These are phyloP conservation scores for Cordyceps fumosorosea DNA, from an alignment of 2,329 filamentous ascomycete genomes.

Conservation along the genomic window DNA sequence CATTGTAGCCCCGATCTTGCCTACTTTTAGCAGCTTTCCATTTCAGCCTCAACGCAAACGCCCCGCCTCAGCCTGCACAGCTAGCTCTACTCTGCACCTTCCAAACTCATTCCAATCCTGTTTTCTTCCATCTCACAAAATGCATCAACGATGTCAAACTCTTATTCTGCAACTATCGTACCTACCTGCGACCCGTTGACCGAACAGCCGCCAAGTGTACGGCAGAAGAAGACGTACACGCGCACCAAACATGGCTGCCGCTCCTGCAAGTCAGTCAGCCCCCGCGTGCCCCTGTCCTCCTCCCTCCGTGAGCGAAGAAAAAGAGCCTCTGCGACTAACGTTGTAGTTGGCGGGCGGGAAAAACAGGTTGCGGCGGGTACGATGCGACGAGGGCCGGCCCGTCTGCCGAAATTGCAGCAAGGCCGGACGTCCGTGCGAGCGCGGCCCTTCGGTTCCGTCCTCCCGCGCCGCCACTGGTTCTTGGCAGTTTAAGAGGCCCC, in stretches of 20 bases:
- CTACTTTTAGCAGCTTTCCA: no score
- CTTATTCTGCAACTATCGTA: background rate
- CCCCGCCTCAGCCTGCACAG: no score
- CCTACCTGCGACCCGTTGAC: background rate
- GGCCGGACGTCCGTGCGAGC: background rate
- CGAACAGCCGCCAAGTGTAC: background rate
- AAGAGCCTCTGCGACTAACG: background rate
- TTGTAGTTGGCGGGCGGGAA: background rate
- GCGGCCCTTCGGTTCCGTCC: background rate
- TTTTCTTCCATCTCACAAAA: background rate
- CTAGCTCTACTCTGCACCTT: no score
- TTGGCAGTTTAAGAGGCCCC: background rate
- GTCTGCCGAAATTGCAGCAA: background rate
- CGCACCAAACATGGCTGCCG: background rate
- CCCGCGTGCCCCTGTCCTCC: background rate
- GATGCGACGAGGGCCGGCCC: conserved; percentile 1
- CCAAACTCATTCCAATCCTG: background rate
- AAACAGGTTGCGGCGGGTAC: background rate
- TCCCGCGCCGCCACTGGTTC: background rate
- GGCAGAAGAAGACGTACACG: background rate
- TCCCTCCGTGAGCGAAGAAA: background rate
- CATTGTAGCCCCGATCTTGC: no score
- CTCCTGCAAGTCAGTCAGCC: background rate
- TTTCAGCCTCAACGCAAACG: no score
- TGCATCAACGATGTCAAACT: background rate